These are phyloP conservation scores for Priceomyces haplophilus DNA, from an alignment of 805 yeast genomes.

Conservation along the genomic window DNA sequence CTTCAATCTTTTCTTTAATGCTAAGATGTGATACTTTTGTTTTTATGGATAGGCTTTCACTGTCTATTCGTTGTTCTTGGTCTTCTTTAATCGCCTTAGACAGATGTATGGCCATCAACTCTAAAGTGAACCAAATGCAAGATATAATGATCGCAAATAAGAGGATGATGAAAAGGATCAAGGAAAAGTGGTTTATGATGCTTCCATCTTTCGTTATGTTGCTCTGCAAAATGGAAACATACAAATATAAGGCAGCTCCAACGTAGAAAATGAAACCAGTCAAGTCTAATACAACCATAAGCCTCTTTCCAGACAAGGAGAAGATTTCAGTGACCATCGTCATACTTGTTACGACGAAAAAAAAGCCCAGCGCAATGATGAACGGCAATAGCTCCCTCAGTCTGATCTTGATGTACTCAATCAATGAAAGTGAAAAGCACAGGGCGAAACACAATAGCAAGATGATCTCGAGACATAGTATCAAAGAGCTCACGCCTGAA, in stretches of 20 bases:
- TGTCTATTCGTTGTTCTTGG: not conserved
- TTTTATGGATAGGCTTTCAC: not conserved
- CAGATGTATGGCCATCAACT: not conserved
- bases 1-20: not conserved
- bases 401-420: not conserved
- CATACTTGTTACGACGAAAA: not conserved
- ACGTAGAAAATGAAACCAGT: not conserved
- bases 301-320: not conserved
- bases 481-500: not conserved
- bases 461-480: not conserved
- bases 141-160: not conserved
- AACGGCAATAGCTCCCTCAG: not conserved
- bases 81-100: not conserved
- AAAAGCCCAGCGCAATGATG: not conserved
- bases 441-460: not conserved
- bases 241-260: not conserved
- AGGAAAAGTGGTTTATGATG: not conserved
- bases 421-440: not conserved
- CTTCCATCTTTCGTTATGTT: not conserved
- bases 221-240: not conserved
- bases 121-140: not conserved
- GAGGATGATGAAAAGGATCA: not conserved
- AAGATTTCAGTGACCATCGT: not conserved
- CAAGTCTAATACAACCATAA: not conserved
- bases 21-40: not conserved